A percentile compares a stretch with the other conserved stretches of the same genome.
These are phyloP conservation scores for Bryoerythrophyllum caledonicum DNA, from an alignment of 225 moss, liverwort and hornwort genomes.

Conservation along the genomic window DNA sequence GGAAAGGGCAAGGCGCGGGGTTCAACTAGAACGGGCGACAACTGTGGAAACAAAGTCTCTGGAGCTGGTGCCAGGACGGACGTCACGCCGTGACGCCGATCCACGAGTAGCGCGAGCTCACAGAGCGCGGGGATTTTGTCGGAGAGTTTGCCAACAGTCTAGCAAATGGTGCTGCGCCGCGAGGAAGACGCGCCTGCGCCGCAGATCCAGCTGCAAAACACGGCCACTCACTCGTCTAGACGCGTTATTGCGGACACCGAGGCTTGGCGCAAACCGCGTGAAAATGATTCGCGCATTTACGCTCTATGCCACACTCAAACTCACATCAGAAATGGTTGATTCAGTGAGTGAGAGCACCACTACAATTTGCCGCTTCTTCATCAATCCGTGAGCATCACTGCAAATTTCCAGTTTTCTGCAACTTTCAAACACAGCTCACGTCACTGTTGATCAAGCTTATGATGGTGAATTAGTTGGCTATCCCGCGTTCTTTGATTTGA, in stretches of 20 bases:
- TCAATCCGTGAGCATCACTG: not conserved
- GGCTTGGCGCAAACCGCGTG: constrained; percentile 27
- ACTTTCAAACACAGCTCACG: not conserved
- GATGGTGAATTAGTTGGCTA: not conserved
- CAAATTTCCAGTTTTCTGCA: no score
- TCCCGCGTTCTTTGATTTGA: not conserved
- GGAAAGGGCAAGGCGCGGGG: not conserved
- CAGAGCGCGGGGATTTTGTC: constrained; percentile 16
- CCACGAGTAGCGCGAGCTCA: not conserved
- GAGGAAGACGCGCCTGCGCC: not conserved
- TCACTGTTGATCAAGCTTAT: not conserved
- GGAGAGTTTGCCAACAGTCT: not conserved
- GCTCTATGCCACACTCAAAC: not conserved
- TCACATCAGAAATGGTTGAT: no score
- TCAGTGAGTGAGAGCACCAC: no score
- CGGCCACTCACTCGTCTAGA: constrained; percentile 5
- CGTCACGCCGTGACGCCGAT: not conserved
- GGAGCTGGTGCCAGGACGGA: not conserved
- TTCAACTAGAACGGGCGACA: not conserved
- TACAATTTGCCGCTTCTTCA: not conserved
- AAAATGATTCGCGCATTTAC: constrained; percentile 24
- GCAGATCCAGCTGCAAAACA: constrained; percentile 10
- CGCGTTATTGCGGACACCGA: constrained; percentile 14
- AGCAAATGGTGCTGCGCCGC: not conserved
- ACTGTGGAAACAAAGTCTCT: not conserved